Base-by-base conservation (phyloP, 306 rosid genomes). In the Fragaria ananassa region DNA sequence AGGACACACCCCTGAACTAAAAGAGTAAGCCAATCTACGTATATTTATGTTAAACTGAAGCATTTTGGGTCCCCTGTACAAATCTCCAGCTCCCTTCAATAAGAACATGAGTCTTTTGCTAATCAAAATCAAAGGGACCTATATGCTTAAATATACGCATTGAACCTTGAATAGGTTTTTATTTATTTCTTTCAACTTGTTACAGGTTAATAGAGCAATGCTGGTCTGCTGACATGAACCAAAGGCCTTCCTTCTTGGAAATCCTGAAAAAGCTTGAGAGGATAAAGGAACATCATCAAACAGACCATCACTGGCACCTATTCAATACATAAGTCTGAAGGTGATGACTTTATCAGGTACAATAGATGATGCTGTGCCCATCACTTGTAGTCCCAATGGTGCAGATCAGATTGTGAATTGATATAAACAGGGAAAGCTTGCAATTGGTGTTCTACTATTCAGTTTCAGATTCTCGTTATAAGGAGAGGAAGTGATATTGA, bases 181-280 rank as follows among this genome's bases (percentile, higher is more conserved):
- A 21, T 63, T 80, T 46, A 73, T 70, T 41, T 50, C 21, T 21
- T 68, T 47, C 65, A 49, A 69, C 75, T 63, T 77, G 58, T 47
- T 61, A 44, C 75, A 93, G 98, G 74, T 89, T 93, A 83, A 89
- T 89, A 29, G 93, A 84, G 75, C 86, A 80, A 58, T 93, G 97
- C 82, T 91, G 98, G 98, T 82, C 85, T 41, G 60, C 86, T 70
- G 96, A 93, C 79, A 82, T 83, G 88, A 93, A 78, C 81, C 84
- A 68, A 74, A 89, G 98, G 72, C 98, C 98, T 57, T 81, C 87
- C 46, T 93, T 93, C 88, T 81, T 93, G 83, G 97, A 91, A 34
- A 93, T 93, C 76, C 92, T 93, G 79, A 91, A 89, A 76, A 85
- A 79, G 75, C 97, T 93, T 46, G 98, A 93, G 71, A 91, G 76